Evolutionary conservation across 768 basidiomycete genomes (phyloP), one percentile per base, ranked within the genome.

Genomic region (Russula lepida): DNA sequence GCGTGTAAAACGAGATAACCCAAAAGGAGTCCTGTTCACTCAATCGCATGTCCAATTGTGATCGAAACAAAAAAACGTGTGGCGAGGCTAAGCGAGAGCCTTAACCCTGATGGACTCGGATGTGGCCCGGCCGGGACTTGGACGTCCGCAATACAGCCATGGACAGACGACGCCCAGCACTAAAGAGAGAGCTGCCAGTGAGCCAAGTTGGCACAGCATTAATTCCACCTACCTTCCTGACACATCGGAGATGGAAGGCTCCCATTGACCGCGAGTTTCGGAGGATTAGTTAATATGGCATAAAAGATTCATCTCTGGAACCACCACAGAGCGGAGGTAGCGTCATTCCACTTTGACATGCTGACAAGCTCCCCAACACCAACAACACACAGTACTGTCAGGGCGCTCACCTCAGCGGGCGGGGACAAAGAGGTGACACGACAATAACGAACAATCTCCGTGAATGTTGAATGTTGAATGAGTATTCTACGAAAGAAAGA

Each of bases 61-160:
- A 49, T 58, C 48, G 48, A 28, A 58, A n/a, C n/a, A n/a, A n/a
- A n/a, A n/a, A n/a, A n/a, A 37, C 48, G 15, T 15, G 47, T 57
- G 56, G 49, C 35, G 48, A 49, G 25, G 17, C 37, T 28, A 37
- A 50, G 48, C n/a, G n/a, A 39, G 47, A 49, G 47, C 19, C 30
- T 21, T 50, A n/a, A n/a, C n/a, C n/a, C n/a, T n/a, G n/a, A n/a
- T n/a, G n/a, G n/a, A n/a, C n/a, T n/a, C n/a, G n/a, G n/a, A n/a
- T n/a, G n/a, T n/a, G n/a, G n/a, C n/a, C n/a, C n/a, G n/a, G n/a
- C n/a, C n/a, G n/a, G n/a, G n/a, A n/a, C n/a, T n/a, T n/a, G n/a
- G n/a, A n/a, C 37, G 7, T 23, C 41, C 19, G 3, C 19, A 19
- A n/a, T 41, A 41, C 9, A 43, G 11, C 8, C 17, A 6, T 25